Base-by-base conservation (phyloP, 2,329 filamentous ascomycete genomes). In the Botrytis porri region DNA sequence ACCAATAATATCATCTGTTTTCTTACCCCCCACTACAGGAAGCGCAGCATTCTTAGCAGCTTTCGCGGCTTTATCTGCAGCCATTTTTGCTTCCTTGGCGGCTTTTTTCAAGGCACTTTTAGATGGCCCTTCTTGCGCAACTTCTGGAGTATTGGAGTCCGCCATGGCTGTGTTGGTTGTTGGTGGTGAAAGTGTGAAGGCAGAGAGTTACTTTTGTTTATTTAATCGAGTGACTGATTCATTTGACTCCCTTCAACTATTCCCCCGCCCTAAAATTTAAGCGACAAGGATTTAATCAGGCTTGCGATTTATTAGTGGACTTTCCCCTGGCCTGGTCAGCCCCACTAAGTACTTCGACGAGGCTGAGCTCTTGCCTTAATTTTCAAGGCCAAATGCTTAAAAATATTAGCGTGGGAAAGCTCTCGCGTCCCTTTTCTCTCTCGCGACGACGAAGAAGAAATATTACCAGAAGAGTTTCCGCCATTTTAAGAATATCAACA, bases 1-100 rank as follows among this genome's bases (percentile, higher is more conserved):
- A 76, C 95, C 95, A 79, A 96, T 97, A 77, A 97, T 89, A 76
- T 90, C 88, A 80, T 89, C 88, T 16, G 83, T 79, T 83, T 89
- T 89, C 84, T 89, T 89, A 78, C 86, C 86, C 71, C 87, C 84
- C 48, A 87, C 86, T 37, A 89, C 83, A 39, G 87, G 83, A 69
- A 89, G 80, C 1, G 83, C 76, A 57, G 83, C 81, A 80, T 88
- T 85, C 83, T 89, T 89, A 51, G 87, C 87, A 35, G 87, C 87
- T 83, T 90, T 90, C 62, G 86, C 86, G 70, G 88, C 88, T 81
- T 90, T 90, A 61, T 88, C 87, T 69, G 88, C 87, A 41, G 87
- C 88, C 81, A 87, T 83, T 80, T 87, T 87, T 74, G 87, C 87
- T 80, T 87, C 84, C 84, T 90, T 90, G 83, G 90, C 88, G 67